Percentiles rank a stretch among this genome's conserved stretches.
Conservation (phyloP, 257 asterid genomes). For the Leonotis leonurus region DNA sequence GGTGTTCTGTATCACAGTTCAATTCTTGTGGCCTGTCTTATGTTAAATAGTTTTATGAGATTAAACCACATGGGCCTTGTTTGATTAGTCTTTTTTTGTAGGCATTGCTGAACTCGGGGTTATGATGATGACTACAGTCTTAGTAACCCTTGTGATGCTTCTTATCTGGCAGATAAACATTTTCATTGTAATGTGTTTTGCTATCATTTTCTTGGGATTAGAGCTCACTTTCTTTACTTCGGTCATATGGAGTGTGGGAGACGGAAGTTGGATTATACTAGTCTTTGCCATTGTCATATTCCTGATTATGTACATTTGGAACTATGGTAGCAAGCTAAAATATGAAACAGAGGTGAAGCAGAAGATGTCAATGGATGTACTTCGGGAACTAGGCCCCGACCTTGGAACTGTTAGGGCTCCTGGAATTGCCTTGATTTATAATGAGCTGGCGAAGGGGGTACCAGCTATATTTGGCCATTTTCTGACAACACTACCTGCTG, state of each 20-base stretch:
- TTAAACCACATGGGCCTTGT: conserved; percentile 3
- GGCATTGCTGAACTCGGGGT: conserved; percentile 96
- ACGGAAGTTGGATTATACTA: conserved; percentile 94
- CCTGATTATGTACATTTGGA: conserved; percentile 87
- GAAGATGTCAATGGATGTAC: conserved; percentile 81
- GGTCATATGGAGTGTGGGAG: conserved; percentile 86
- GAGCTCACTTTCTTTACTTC: conserved; percentile 80
- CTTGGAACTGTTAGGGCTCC: conserved; percentile 93
- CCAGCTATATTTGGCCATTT: conserved; percentile 95
- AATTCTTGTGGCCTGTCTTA: not conserved
- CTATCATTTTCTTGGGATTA: conserved; percentile 63
- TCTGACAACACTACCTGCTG: conserved; percentile 87
- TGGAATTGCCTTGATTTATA: conserved; percentile 86
- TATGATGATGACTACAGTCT: conserved; percentile 88
- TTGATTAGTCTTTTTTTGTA: conserved; percentile 34
- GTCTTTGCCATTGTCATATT: conserved; percentile 72
- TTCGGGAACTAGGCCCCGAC: conserved; percentile 77
- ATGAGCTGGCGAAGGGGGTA: conserved; percentile 88
- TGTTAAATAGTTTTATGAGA: not conserved
- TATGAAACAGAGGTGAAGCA: conserved; percentile 85
- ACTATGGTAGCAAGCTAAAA: conserved; percentile 84
- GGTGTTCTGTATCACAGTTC: too few relatives aligned
- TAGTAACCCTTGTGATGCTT: conserved; percentile 91
- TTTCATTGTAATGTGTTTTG: conserved; percentile 58
- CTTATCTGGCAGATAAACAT: conserved; percentile 94